phyloP scores from a whole-genome alignment of 768 basidiomycete genomes.

The Clavaria fumosa region DNA sequence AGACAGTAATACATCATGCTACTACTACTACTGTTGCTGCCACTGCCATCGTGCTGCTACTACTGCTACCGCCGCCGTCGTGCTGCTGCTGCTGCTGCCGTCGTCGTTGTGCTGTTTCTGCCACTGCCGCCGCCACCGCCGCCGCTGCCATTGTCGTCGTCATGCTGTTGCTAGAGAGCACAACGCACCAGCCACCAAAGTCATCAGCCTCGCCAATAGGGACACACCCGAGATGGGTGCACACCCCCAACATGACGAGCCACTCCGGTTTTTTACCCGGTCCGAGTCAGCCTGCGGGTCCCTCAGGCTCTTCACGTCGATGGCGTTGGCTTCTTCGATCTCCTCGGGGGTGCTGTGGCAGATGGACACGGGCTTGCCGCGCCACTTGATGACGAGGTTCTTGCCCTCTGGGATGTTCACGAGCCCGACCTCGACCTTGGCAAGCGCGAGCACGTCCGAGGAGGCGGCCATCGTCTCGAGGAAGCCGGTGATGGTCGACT shows the following conservation, averaged over 20 bases:
- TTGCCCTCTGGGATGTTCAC: conserved; percentile 87
- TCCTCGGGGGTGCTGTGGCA: conserved; percentile 86
- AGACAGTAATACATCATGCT: no score
- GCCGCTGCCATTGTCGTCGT: no score
- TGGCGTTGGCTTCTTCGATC: conserved; percentile 79
- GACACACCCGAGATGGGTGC: conserved; percentile 97
- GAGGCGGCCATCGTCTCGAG: conserved; percentile 93
- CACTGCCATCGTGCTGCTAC: no score
- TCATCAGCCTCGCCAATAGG: conserved; percentile 97
- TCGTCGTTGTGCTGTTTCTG: no score
- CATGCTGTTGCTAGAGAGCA: no score
- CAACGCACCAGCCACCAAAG: conserved; percentile 90
- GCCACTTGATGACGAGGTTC: conserved; percentile 97
- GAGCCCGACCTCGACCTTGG: conserved; percentile 94
- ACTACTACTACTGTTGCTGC: no score
- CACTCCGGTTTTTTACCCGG: conserved; percentile 90
- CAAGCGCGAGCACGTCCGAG: conserved; percentile 93
- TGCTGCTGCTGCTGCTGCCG: no score
- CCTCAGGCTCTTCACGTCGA: conserved; percentile 75
- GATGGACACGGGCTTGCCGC: conserved; percentile 99
- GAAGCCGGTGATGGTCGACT: conserved; percentile 88
- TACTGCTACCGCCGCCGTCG: no score
- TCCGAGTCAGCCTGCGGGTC: conserved; percentile 88
- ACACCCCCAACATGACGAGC: conserved; percentile 85
- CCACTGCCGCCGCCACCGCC: no score